phyloP scores from a whole-genome alignment of 306 rosid species.

The Ziziphus jujuba region DNA sequence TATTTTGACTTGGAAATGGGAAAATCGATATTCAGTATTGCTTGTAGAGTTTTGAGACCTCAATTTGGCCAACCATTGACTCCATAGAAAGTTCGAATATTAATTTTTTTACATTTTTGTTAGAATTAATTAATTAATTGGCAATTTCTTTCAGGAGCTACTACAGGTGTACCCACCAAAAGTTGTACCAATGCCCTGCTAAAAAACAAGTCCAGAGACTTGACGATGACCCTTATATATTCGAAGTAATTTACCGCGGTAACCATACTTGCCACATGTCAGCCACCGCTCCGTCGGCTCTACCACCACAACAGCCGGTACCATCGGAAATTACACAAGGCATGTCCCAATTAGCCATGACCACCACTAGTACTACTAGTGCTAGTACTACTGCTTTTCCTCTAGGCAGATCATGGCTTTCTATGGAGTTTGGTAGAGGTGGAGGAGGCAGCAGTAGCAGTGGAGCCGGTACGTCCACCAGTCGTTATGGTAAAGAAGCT shows the following conservation, averaged over 20 bases:
- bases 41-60: background rate
- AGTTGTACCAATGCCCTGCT: slow-evolving; percentile 58
- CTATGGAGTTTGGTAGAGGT: slow-evolving; percentile 29
- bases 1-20: background rate
- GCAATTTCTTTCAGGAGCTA: slow-evolving; percentile 43
- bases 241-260: slow-evolving; percentile 51
- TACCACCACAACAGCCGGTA: too few relatives aligned
- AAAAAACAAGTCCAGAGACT: slow-evolving; percentile 72
- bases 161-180: slow-evolving; percentile 76
- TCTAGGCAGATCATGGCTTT: slow-evolving; percentile 22
- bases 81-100: background rate
- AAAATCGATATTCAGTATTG: background rate
- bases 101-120: too few relatives aligned
- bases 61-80: background rate
- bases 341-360: slow-evolving; percentile 11
- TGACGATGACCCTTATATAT: slow-evolving; percentile 45
- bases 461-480: background rate
- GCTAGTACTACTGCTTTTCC: background rate
- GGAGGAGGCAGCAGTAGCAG: background rate
- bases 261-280: slow-evolving; percentile 70
- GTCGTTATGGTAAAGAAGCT: slow-evolving; percentile 31
- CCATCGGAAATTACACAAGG: slow-evolving; percentile 22
- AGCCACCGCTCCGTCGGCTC: slow-evolving; percentile 60
- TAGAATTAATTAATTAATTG: background rate
- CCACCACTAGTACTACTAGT: background rate